A percentile compares a stretch with the other conserved stretches of the same genome.
These are phyloP conservation scores for Elongisporangium prolatum DNA, from an alignment of 352 stramenopile species.

Conservation along the genomic window DNA sequence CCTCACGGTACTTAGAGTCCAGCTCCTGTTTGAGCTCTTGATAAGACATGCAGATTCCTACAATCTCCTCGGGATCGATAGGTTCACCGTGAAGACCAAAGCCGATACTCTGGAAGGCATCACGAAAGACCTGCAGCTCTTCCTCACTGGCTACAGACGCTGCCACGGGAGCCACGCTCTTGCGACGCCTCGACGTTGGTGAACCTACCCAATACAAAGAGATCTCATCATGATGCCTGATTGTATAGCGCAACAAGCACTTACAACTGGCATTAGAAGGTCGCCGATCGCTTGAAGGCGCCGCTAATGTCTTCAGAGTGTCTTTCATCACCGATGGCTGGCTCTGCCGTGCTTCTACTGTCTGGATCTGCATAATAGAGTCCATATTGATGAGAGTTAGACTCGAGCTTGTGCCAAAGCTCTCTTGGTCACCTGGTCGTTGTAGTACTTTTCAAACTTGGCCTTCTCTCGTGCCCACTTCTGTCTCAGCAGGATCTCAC, in stretches of 20 bases:
- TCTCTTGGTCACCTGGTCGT: constrained; percentile 46
- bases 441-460: constrained; percentile 86
- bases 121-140: constrained; percentile 27
- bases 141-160: neutral
- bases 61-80: constrained; percentile 65
- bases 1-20: constrained; percentile 53
- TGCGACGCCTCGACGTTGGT: constrained; percentile 1
- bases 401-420: neutral
- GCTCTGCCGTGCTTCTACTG: constrained; percentile 6
- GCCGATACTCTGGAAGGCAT: constrained; percentile 68
- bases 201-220: neutral
- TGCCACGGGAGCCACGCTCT: neutral
- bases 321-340: neutral
- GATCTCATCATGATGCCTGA: too few relatives aligned
- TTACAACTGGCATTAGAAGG: neutral
- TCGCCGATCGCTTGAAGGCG: too few relatives aligned
- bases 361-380: constrained; percentile 1
- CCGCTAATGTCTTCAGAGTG: neutral
- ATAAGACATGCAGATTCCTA: constrained; percentile 57
- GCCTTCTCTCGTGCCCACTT: constrained; percentile 77
- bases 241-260: neutral
- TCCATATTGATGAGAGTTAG: neutral
- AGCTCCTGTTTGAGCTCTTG: constrained; percentile 68
- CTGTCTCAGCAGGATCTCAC: constrained; percentile 61
- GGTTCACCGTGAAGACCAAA: constrained; percentile 48